A percentile compares a stretch with the other conserved stretches of the same genome.
Evolutionary conservation across 1,284 basidiomycete species (phyloP).

Genomic region (Fomitopsis schrenkii): DNA sequence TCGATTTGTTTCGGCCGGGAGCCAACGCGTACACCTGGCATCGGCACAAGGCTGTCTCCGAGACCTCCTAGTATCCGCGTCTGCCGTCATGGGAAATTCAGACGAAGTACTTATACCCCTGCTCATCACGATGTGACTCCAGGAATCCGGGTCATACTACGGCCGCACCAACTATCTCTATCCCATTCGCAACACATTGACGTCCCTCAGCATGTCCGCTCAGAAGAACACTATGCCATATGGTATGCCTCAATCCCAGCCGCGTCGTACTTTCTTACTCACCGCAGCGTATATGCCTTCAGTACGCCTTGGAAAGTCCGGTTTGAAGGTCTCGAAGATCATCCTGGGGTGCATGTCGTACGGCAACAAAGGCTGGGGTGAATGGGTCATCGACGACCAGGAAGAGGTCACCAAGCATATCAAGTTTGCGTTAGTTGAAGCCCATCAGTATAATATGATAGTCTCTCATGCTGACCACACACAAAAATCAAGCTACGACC

Average conservation of each 20-base stretch:
- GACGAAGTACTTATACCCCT: too few relatives aligned
- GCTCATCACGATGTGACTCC: too few relatives aligned
- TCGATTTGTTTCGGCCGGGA: too few relatives aligned
- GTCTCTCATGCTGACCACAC: neutral
- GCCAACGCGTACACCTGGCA: too few relatives aligned
- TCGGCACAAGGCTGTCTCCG: too few relatives aligned
- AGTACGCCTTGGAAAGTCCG: constrained; percentile 43
- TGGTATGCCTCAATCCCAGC: neutral
- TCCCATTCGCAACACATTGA: too few relatives aligned
- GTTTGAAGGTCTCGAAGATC: constrained; percentile 40
- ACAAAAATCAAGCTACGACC: constrained; percentile 21
- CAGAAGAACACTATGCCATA: neutral
- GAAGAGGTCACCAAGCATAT: constrained; percentile 35
- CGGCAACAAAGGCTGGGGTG: constrained; percentile 31
- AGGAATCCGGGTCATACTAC: too few relatives aligned
- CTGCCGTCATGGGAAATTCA: too few relatives aligned
- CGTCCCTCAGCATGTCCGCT: neutral
- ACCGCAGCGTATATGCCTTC: neutral
- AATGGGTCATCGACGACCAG: constrained; percentile 37
- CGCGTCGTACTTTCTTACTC: neutral
- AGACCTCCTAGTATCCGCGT: too few relatives aligned
- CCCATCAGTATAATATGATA: too few relatives aligned
- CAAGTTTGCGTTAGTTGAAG: constrained; percentile 31
- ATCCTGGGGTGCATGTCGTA: constrained; percentile 43
- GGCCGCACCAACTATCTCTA: too few relatives aligned